Evolutionary conservation across 2,329 filamentous ascomycete species (phyloP), one percentile per base, ranked within the genome.

Genomic region (Xenosphaeropsis pyriputrescens): DNA sequence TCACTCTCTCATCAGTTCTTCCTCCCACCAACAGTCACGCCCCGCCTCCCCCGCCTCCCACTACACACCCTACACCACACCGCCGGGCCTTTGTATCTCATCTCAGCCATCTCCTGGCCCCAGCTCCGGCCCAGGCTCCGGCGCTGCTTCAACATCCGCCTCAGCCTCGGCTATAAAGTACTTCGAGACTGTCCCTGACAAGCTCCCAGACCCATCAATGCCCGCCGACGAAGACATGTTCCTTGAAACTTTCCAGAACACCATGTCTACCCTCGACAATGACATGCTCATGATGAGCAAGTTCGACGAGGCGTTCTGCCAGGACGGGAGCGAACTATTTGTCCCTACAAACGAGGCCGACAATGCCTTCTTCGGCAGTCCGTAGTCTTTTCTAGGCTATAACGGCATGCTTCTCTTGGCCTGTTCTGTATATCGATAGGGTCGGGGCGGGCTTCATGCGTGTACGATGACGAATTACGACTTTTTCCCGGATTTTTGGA

Each of bases 41-140:
- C 57, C 63, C 2, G 50, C 49, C 6, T 69, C 69, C 8, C 68
- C 70, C 1, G 58, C 65, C 18, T 18, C 52, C 55, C 14, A 70
- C 35, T 43, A 53, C 18, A 51, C 69, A 54, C 63, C 67, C 40
- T 70, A 65, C 53, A 70, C 68, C 53, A 72, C 72, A 3, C 70
- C 71, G 4, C 72, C 72, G 1, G 71, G 70, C 43, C 65, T 77
- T 19, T 75, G 72, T n/a, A 65, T 71, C 42, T 72, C 71, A 16
- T 70, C 70, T 12, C 75, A 72, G 17, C 71, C 72, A 4, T 67
- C 67, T 18, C 57, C 63, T 9, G 22, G 22, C 22, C 22, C 22
- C 22, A 26, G 22, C 22, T 26, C 22, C 12, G 22, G 22, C 4
- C 8, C 22, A 9, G 22, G 8, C 22, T 26, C 22, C 8, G 22